Evolutionary conservation across 495 filamentous ascomycete genomes (phyloP).

Genomic region (Usnea hakonensis): DNA sequence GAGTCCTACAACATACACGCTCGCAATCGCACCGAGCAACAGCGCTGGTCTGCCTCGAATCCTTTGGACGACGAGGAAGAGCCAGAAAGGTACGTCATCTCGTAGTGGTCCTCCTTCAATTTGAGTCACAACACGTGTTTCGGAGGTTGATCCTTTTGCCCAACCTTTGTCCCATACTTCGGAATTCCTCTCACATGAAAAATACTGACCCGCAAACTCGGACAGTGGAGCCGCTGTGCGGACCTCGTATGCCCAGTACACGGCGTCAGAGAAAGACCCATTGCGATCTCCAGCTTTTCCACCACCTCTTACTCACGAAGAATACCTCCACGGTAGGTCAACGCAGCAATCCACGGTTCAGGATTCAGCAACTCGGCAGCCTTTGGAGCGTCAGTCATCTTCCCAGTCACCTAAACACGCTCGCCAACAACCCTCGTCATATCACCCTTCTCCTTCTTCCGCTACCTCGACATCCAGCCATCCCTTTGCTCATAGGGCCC

Average conservation of each 20-base stretch:
- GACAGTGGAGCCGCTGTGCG: slow-evolving; percentile 9
- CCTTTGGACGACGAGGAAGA: slow-evolving; percentile 10
- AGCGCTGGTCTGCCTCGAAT: slow-evolving; percentile 14
- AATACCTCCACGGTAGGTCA: slow-evolving; percentile 13
- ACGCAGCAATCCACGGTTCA: slow-evolving; percentile 12
- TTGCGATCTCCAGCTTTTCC: slow-evolving; percentile 15
- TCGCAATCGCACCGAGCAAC: slow-evolving; percentile 11
- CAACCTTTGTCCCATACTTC: neutral
- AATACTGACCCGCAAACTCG: slow-evolving; percentile 4
- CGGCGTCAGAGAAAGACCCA: slow-evolving; percentile 20
- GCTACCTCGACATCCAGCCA: slow-evolving; percentile 25
- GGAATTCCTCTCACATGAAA: neutral
- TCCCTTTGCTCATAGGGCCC: slow-evolving; percentile 18
- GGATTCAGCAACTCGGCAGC: slow-evolving; percentile 12
- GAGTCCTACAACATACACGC: slow-evolving; percentile 10
- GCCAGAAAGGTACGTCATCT: neutral
- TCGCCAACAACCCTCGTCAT: slow-evolving; percentile 16
- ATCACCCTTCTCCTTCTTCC: slow-evolving; percentile 24
- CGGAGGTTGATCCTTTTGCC: neutral
- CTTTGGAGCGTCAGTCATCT: slow-evolving; percentile 20
- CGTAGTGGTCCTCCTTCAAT: neutral
- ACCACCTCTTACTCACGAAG: slow-evolving; percentile 10
- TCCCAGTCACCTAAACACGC: slow-evolving; percentile 18
- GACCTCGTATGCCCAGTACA: neutral
- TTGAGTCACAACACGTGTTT: neutral